Base-by-base conservation (phyloP, 2,329 filamentous ascomycete species). In the Cytospora piceae region DNA sequence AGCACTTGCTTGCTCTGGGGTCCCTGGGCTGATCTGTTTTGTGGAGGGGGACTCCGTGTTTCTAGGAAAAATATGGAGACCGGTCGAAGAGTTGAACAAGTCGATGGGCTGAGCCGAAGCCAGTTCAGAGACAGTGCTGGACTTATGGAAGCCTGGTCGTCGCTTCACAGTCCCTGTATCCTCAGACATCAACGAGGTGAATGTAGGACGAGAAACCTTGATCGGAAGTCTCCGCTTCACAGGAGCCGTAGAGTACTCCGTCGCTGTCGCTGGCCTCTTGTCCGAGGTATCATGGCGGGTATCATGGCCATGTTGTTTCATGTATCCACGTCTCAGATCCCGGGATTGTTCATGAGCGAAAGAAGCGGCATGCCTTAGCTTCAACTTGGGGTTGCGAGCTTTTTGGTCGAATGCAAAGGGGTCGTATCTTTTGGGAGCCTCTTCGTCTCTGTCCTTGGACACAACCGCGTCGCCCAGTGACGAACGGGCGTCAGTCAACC, bases 81-180 rank as follows among this genome's bases (percentile, higher is more conserved):
- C 54, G 4, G 24, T 42, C 2, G 61, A 54, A 9, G 53, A 27
- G 42, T 49, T 68, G 42, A 68, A 68, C 15, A 68, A 42, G 37
- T 68, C 65, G 34, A 65, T 24, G 5, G 64, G 67, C 39, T 55
- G 53, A 9, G n/a, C 15, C 8, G 67, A 57, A 58, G 51, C 15
- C 1, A 68, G 27, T 20, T 67, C 65, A 12, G 67, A 46, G 12
- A 68, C 58, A 4, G 67, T 65, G 32, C 52, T 67, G 14, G 67
- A 68, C 31, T 67, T 65, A 20, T 65, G 34, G 29, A 68, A 29
- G 8, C 64, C 61, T 12, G 56, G 32, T 22, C 65, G 65, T 24
- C 67, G 57, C 54, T 68, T 68, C n/a, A 68, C 65, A 49, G 67
- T 68, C 11, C 65, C 67, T 49, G 37, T 32, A 17, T 68, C 61